A percentile compares a stretch with the other conserved stretches of the same genome.
These are phyloP conservation scores for Mangifera indica DNA, from an alignment of 345 rosid genomes.

Conservation along the genomic window DNA sequence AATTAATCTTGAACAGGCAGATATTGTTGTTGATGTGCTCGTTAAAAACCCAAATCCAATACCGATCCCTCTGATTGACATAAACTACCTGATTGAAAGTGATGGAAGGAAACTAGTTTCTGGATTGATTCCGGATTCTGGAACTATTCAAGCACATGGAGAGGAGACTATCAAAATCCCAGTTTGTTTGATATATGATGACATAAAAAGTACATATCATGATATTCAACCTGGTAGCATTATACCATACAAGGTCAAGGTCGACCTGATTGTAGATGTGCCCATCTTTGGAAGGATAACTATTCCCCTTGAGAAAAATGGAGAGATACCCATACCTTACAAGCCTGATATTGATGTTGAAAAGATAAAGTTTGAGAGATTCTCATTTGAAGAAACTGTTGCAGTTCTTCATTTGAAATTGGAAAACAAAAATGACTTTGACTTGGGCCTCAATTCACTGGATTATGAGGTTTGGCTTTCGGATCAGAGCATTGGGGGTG, in stretches of 20 bases:
- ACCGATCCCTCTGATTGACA: constrained; percentile 85
- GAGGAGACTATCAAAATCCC: constrained; percentile 97
- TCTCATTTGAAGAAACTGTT: constrained; percentile 82
- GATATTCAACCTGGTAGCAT: constrained; percentile 91
- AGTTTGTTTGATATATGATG: constrained; percentile 71
- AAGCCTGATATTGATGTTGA: constrained; percentile 89
- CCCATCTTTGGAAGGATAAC: constrained; percentile 88
- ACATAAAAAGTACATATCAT: constrained; percentile 68
- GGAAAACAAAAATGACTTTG: constrained; percentile 87
- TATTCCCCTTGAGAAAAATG: constrained; percentile 82
- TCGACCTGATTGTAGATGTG: constrained; percentile 83
- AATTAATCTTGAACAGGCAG: constrained; percentile 84
- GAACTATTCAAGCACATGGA: constrained; percentile 83
- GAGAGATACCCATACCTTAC: constrained; percentile 95
- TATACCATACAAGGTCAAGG: constrained; percentile 82
- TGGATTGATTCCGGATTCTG: constrained; percentile 92
- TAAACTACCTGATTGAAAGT: constrained; percentile 80
- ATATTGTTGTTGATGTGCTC: constrained; percentile 79
- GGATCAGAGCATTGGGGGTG: constrained; percentile 68
- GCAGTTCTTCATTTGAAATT: constrained; percentile 83
- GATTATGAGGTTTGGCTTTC: constrained; percentile 86
- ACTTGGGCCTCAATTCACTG: constrained; percentile 72
- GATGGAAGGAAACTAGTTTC: constrained; percentile 88
- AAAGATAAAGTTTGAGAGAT: constrained; percentile 72
- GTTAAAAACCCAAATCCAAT: constrained; percentile 90